phyloP scores from a whole-genome alignment of 495 filamentous ascomycete genomes.

The Podospora australis region DNA sequence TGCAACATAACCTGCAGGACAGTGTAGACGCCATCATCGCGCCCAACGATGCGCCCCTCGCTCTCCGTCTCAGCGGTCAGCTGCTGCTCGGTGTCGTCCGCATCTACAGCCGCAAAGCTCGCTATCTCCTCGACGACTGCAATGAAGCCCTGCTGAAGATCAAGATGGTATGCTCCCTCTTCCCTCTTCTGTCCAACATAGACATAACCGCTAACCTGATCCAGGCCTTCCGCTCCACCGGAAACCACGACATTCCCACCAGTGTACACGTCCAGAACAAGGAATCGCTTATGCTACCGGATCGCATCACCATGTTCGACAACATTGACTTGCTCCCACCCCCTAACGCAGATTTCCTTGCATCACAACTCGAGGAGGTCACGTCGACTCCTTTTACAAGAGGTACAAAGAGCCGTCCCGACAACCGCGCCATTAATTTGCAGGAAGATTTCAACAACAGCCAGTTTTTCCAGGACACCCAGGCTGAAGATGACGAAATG shows the following conservation, averaged over 20 bases:
- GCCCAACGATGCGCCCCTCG: slow-evolving; percentile 90
- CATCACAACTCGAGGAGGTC: slow-evolving; percentile 57
- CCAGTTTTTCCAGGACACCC: slow-evolving; percentile 62
- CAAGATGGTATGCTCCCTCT: slow-evolving; percentile 66
- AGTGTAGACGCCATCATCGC: slow-evolving; percentile 92
- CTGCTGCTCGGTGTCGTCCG: slow-evolving; percentile 90
- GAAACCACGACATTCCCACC: slow-evolving; percentile 72
- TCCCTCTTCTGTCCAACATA: not conserved
- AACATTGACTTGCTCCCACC: slow-evolving; percentile 60
- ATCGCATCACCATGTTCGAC: slow-evolving; percentile 84
- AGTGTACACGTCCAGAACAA: slow-evolving; percentile 56
- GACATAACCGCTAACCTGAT: slow-evolving; percentile 26
- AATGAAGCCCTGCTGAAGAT: slow-evolving; percentile 96
- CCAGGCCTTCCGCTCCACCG: slow-evolving; percentile 70
- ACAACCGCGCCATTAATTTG: slow-evolving; percentile 58
- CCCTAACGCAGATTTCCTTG: slow-evolving; percentile 66
- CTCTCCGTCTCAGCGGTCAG: slow-evolving; percentile 87
- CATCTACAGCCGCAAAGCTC: slow-evolving; percentile 94
- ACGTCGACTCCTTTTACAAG: slow-evolving; percentile 43
- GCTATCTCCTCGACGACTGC: slow-evolving; percentile 93
- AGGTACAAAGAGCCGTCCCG: slow-evolving; percentile 43
- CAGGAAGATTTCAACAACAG: slow-evolving; percentile 55
- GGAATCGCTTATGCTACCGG: slow-evolving; percentile 71
- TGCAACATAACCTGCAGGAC: slow-evolving; percentile 86
- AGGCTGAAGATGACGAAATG: slow-evolving; percentile 47